Conservation (phyloP, 1,139 yeast species). For the Diutina rugosa region DNA sequence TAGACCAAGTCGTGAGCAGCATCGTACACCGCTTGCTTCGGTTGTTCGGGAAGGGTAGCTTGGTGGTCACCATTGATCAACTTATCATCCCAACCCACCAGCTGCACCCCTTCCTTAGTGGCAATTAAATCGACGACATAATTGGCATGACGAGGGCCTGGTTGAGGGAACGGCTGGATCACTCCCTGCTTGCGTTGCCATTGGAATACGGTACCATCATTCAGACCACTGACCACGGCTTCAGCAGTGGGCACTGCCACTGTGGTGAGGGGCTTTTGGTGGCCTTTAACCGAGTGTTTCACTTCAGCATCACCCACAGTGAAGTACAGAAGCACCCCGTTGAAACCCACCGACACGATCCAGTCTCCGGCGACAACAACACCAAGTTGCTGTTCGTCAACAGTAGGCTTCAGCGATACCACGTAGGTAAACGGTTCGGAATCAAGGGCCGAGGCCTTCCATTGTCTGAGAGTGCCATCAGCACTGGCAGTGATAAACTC, state of each 20-base stretch:
- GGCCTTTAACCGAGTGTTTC: constrained; percentile 47
- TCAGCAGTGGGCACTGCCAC: constrained; percentile 12
- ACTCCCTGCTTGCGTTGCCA: constrained; percentile 28
- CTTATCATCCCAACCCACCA: constrained; percentile 89
- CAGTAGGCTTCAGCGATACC: constrained; percentile 18
- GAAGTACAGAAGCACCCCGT: constrained; percentile 62
- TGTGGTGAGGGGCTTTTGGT: constrained; percentile 66
- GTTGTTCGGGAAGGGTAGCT: constrained; percentile 42
- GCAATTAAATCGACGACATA: constrained; percentile 35
- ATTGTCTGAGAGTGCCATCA: constrained; percentile 59
- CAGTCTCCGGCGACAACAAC: constrained; percentile 48
- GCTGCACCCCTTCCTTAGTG: constrained; percentile 19
- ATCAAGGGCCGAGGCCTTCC: constrained; percentile 28
- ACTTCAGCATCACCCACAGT: constrained; percentile 23
- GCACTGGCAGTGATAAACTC: constrained; percentile 74
- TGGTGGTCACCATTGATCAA: constrained; percentile 32
- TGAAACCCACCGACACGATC: constrained; percentile 54
- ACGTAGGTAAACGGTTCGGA: constrained; percentile 27
- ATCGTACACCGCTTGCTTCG: constrained; percentile 32
- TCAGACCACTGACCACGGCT: constrained; percentile 53
- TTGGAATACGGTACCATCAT: constrained; percentile 61
- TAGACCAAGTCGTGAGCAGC: constrained; percentile 12
- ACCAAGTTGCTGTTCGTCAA: constrained; percentile 70
- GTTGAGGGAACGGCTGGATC: constrained; percentile 4
- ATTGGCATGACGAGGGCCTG: constrained; percentile 33